Evolutionary conservation across 2,329 filamentous ascomycete genomes (phyloP), one percentile per base, ranked within the genome.

Genomic region (Pseudogymnoascus sp.): DNA sequence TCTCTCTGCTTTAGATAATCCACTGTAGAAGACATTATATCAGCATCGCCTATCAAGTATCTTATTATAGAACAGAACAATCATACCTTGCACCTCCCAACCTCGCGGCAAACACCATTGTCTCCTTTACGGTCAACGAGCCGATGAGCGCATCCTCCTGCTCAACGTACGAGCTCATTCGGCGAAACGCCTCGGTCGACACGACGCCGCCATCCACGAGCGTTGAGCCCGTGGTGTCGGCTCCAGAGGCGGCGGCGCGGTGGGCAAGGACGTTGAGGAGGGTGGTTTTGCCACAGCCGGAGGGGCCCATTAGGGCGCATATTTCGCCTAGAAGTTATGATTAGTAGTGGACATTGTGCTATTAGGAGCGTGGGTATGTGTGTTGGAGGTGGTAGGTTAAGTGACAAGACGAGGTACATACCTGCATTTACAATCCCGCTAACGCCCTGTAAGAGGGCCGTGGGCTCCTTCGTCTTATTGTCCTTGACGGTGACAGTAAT

Each of bases 91-190:
- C 45, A 12, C 2, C n/a, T 31, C 45, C 45, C 3, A 96, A 81
- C 28, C 88, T 83, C 0, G 90, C 89, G 0, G 90, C 88, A 73
- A 96, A 96, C 65, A 86, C 77, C 64, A 96, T 76, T 0, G 91
- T 96, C 77, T 96, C 91, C 28, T 83, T 80, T 7, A 93, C 89
- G 0, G 91, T 96, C 66, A 96, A 78, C 0, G 88, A 88, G 4
- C 91, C 91, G 60, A 93, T 88, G 11, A 96, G 80, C 0, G 90
- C 88, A 77, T 96, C 91, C 67, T 96, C 90, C 73, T 96, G 91
- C 77, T 96, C 91, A 21, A 96, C 91, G 71, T 92, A 96, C 55
- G 85, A 85, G 62, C 84, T 88, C 59, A 93, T 79, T 58, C 83
- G 79, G 16, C 85, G 83, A 67, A 93, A 88, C 0, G 78, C 77